Percentiles rank a stretch among this genome's conserved stretches.
Evolutionary conservation across 352 stramenopile species (phyloP).

Genomic region (Phytophthora ramorum): DNA sequence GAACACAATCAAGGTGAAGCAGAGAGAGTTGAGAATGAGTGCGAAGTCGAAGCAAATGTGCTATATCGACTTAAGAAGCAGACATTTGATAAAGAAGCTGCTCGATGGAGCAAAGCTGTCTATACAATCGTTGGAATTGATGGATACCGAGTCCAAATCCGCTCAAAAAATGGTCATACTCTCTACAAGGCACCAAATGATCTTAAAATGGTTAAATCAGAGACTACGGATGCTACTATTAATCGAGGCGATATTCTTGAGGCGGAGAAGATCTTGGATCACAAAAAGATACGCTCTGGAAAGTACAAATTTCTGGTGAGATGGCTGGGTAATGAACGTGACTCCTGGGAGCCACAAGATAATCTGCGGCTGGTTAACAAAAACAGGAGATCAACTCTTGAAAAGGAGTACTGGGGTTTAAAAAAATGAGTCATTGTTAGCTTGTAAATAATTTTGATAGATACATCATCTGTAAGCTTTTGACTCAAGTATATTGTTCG

Average conservation of each 20-base stretch:
- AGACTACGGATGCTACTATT: slow-evolving; percentile 19
- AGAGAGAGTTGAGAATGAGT: slow-evolving; percentile 15
- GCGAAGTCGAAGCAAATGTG: slow-evolving; percentile 21
- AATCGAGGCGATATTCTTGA: slow-evolving; percentile 25
- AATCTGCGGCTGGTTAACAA: slow-evolving; percentile 28
- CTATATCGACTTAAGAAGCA: slow-evolving; percentile 23
- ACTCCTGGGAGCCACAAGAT: slow-evolving; percentile 28
- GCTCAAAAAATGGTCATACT: slow-evolving; percentile 40
- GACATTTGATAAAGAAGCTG: slow-evolving; percentile 35
- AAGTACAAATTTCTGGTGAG: slow-evolving; percentile 40
- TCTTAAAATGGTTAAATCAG: slow-evolving; percentile 20
- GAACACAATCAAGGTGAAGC: slow-evolving; percentile 17
- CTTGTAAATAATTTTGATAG: slow-evolving; percentile 2
- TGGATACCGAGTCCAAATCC: slow-evolving; percentile 29
- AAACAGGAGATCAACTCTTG: not conserved
- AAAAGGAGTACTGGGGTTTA: not conserved
- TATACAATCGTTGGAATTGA: slow-evolving; percentile 35
- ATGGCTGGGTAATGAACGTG: slow-evolving; percentile 25
- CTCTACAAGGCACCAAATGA: slow-evolving; percentile 29
- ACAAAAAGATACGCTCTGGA: slow-evolving; percentile 15
- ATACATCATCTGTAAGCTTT: not conserved
- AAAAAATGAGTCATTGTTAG: slow-evolving; percentile 4
- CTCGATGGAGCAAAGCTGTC: slow-evolving; percentile 20
- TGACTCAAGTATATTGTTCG: no score
- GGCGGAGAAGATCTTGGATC: slow-evolving; percentile 27